Conservation (phyloP, 495 filamentous ascomycete genomes). For the Penicillium turbatum region DNA sequence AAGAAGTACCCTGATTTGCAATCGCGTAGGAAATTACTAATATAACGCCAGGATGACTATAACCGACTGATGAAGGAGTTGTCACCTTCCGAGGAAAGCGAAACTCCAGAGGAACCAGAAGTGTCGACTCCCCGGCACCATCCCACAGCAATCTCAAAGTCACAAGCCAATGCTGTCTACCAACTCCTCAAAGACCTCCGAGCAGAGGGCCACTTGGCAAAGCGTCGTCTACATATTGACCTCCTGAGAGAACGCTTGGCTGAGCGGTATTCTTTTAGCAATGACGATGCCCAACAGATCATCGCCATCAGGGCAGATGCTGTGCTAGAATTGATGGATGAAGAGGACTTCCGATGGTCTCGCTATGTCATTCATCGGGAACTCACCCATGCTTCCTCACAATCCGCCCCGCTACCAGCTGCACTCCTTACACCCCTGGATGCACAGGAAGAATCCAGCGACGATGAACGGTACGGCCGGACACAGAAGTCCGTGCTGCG, state of each 20-base stretch:
- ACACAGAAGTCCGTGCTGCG: conserved; percentile 50
- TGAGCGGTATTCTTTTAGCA: conserved; percentile 18
- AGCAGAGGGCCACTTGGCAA: conserved; percentile 42
- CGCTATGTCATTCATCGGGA: conserved; percentile 46
- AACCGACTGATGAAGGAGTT: conserved; percentile 30
- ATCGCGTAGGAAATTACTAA: background rate
- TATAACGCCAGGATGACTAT: conserved; percentile 37
- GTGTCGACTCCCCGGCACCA: conserved; percentile 27
- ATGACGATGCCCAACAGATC: conserved; percentile 37
- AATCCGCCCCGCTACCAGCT: conserved; percentile 21
- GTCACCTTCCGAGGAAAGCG: conserved; percentile 25
- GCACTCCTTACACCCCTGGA: conserved; percentile 36
- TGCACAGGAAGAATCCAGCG: conserved; percentile 33
- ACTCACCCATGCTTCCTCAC: conserved; percentile 30
- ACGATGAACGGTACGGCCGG: conserved; percentile 37
- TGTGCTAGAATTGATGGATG: conserved; percentile 36
- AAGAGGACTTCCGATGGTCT: conserved; percentile 43
- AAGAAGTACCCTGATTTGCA: background rate
- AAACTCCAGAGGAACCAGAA: conserved; percentile 22
- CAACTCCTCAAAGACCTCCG: conserved; percentile 35
- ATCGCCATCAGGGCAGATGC: conserved; percentile 30
- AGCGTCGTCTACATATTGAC: conserved; percentile 42
- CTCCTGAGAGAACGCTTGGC: conserved; percentile 25
- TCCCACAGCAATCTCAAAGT: conserved; percentile 27
- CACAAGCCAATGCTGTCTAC: conserved; percentile 38